phyloP scores from a whole-genome alignment of 2,329 filamentous ascomycete genomes.

The Alternaria infectoria region DNA sequence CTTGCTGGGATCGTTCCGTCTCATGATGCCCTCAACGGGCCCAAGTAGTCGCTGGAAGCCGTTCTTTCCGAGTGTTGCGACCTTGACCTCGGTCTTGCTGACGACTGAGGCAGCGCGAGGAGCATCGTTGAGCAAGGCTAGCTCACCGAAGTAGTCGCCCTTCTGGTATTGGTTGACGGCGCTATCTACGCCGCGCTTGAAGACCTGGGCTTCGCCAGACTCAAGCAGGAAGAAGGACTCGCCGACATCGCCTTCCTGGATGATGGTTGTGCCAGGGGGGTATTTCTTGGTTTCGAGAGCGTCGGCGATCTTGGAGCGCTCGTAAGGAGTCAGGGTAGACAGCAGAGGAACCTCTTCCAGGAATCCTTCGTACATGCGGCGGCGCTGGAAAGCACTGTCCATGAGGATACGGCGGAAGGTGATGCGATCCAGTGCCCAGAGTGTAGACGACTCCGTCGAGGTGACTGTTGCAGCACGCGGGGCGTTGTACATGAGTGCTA shows the following conservation, averaged over 20 bases:
- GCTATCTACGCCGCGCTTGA: constrained; percentile 73
- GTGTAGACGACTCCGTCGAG: constrained; percentile 78
- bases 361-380: constrained; percentile 97
- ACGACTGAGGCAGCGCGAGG: constrained; percentile 90
- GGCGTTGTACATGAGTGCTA: constrained; percentile 98
- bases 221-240: constrained; percentile 92
- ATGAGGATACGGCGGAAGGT: constrained; percentile 98
- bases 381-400: constrained; percentile 95
- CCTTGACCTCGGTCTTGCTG: constrained; percentile 85
- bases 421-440: constrained; percentile 94
- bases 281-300: constrained; percentile 92
- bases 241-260: constrained; percentile 88
- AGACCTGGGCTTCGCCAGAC: constrained; percentile 83
- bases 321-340: constrained; percentile 82
- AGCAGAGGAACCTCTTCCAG: constrained; percentile 91
- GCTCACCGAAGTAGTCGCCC: constrained; percentile 96
- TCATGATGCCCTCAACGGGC: constrained; percentile 92
- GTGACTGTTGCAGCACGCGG: constrained; percentile 93
- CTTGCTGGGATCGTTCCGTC: constrained; percentile 69
- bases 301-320: constrained; percentile 96
- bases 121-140: constrained; percentile 90
- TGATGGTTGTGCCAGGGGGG: constrained; percentile 79
- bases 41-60: constrained; percentile 93
- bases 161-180: constrained; percentile 83
- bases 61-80: constrained; percentile 88